Evolutionary conservation across 2,329 filamentous ascomycete species (phyloP), one percentile per base, ranked within the genome.

Genomic region (Sclerotinia minor): DNA sequence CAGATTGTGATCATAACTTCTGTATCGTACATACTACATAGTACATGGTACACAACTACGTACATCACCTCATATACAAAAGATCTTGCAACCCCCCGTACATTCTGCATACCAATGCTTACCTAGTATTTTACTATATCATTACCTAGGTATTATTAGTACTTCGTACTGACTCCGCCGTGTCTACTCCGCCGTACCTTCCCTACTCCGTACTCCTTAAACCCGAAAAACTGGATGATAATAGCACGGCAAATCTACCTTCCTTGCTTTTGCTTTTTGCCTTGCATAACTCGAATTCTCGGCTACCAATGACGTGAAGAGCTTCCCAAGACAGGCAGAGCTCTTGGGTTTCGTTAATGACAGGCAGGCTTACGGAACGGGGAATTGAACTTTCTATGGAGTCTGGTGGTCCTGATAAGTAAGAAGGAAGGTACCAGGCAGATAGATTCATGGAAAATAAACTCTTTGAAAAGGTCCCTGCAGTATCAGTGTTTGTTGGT

Each of bases 211-310:
- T 35, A 35, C 35, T 35, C 35, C 35, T 9, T 35, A 9, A 35
- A 35, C 35, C 38, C 49, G 4, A 49, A 24, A 24, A 24, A 58
- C n/a, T 44, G n/a, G n/a, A n/a, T 2, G 35, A 21, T 21, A n/a
- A 21, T 21, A n/a, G 54, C 5, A 41, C 35, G 35, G 35, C 35
- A 38, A 38, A 8, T 41, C 35, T 35, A 9, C 19, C 35, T 26
- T 41, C 35, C 44, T 60, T 49, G 24, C 19, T 44, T 49, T 60
- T 35, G 35, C 35, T 6, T 35, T 13, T 38, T 49, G 24, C 19
- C 58, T 49, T 60, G 44, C 58, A 60, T 35, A 49, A 35, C n/a
- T 49, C 29, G 44, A 21, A 19, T 60, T 49, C 58, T 49, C 41
- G 44, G 19, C 21, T 35, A 24, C 26, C 21, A 35, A 60, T 60